phyloP scores from a whole-genome alignment of 441 rosid species.

The Macaranga tanarius region DNA sequence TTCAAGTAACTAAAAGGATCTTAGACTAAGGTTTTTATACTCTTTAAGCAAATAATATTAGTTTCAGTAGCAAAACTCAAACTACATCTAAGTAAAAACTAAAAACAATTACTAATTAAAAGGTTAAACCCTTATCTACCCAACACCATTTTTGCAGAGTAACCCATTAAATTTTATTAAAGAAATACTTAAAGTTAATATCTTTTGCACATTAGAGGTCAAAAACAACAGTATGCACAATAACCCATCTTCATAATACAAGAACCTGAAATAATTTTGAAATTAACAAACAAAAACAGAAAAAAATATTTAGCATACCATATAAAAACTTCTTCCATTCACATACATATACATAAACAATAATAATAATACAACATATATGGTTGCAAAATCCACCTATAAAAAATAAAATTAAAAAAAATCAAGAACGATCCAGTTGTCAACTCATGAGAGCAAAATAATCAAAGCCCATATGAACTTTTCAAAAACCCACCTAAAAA shows the following conservation, averaged over 20 bases:
- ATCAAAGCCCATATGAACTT: background rate
- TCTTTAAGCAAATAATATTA: too few relatives aligned
- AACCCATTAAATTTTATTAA: too few relatives aligned
- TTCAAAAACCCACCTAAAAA: background rate
- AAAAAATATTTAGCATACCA: too few relatives aligned
- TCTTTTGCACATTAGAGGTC: constrained; percentile 11
- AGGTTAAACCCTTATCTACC: constrained; percentile 6
- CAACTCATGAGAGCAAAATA: background rate
- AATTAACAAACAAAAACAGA: too few relatives aligned
- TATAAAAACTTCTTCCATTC: too few relatives aligned
- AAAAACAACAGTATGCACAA: background rate
- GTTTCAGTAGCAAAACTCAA: too few relatives aligned
- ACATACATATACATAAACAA: too few relatives aligned
- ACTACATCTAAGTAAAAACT: constrained; percentile 24
- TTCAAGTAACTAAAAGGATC: too few relatives aligned
- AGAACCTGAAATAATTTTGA: too few relatives aligned
- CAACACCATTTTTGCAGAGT: constrained; percentile 11
- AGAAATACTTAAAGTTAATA: constrained; percentile 9
- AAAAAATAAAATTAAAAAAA: background rate
- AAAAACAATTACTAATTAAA: constrained; percentile 5
- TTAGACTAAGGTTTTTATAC: too few relatives aligned
- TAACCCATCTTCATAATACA: constrained; percentile 11
- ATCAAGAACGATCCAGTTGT: constrained; percentile 14
- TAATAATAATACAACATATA: too few relatives aligned
- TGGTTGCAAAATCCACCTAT: background rate